Base-by-base conservation (phyloP, 768 basidiomycete genomes). In the Amylocystis lapponica region DNA sequence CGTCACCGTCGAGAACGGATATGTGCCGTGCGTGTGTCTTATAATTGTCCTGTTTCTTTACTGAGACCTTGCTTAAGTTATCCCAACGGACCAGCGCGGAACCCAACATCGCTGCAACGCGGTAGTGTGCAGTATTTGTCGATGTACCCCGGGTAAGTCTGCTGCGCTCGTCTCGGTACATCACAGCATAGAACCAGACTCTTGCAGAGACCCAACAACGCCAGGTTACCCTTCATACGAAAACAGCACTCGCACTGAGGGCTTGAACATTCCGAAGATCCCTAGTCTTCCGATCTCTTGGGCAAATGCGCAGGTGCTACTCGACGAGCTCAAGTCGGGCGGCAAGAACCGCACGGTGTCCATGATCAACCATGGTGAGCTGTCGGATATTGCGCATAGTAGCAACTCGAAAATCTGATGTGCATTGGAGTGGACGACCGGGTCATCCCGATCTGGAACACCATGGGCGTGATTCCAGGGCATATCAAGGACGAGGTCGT, bases 231-330 rank as follows among this genome's bases (percentile, higher is more conserved):
- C 95, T 36, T 71, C 94, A 1, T 97, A 97, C 61, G 75, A 81
- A 58, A 81, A 92, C 55, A 78, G 79, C 29, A 82, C 84, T 11
- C 75, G 86, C 36, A 66, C 63, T 11, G 73, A 76, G 16, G 77
- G 68, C 19, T 65, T 61, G 32, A 87, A 83, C 51, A 75, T 84
- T 27, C 86, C 88, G 2, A 61, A 57, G 14, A 91, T 92, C 47
- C 88, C 89, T 1, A 91, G 88, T 55, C 63, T 97, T n/a, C 95
- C 95, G 1, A 78, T 96, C 50, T 89, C 86, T 0, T 94, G 88
- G 83, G 65, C 71, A 35, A 95, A 93, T 56, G 93, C 90, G 1
- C 59, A 76, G 39, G 70, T 72, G 8, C 62, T 88, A 3, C 59
- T 85, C 25, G 57, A 68, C 34, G 68, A 72, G 39, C 59, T 80